Base-by-base conservation (phyloP, 805 yeast species). In the Pichia thaimueangensis region DNA sequence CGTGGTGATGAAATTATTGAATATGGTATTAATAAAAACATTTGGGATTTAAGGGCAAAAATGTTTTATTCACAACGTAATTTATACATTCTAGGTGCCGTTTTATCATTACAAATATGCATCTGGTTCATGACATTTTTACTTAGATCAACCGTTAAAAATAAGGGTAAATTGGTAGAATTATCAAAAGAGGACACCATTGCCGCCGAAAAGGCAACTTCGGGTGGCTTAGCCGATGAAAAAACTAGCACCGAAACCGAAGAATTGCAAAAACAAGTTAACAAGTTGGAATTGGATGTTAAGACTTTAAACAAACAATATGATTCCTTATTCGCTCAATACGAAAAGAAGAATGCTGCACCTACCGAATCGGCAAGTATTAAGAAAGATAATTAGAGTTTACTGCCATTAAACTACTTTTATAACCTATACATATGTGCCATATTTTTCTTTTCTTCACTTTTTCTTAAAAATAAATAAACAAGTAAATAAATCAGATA, bases 61-160 rank as follows among this genome's bases (percentile, higher is more conserved):
- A 71, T 70, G 54, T 75, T 74, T 53, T 73, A 74, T 48, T 67
- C 78, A n/a, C 80, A 76, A 51, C 63, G 82, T 43, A 76, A 76
- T 54, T 58, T 76, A 59, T 76, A 76, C 55, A 62, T 76, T 42
- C 69, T 73, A 12, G 80, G 80, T 6, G 78, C 78, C 4, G 73
- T 74, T 6, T 57, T 74, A 44, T 74, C 73, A 50, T 63, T 72
- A 45, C 68, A 61, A 37, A 39, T 70, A 32, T 71, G 77, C 0
- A 66, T 74, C 35, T 59, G 56, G 42, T 74, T 75, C 16, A 70
- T 71, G 37, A 58, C 65, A 19, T 51, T 66, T 19, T 62, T 74
- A 41, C 58, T 76, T 41, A 65, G 62, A 45, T 70, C 73, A 49
- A 57, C 71, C 55, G 74, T 73, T 22, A 60, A 56, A 41, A 59